Evolutionary conservation across 1,284 basidiomycete species (phyloP).

Genomic region (Irpex sp.): DNA sequence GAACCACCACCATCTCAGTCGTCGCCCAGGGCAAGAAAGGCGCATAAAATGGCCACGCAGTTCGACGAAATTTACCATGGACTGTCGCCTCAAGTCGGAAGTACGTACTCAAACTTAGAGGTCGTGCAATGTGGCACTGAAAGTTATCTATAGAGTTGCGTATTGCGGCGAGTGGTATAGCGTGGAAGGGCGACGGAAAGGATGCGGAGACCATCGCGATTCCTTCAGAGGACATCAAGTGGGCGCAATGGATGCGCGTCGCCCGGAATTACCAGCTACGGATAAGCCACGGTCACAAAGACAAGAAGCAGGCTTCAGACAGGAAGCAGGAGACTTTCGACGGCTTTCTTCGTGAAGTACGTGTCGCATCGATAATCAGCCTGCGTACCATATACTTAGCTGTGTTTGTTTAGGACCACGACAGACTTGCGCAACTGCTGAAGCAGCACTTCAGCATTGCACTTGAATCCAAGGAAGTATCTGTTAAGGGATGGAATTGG

Average conservation of each 20-base stretch:
- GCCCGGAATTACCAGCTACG: slow-evolving; percentile 90
- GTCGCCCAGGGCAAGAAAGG: slow-evolving; percentile 5
- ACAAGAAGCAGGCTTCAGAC: slow-evolving; percentile 41
- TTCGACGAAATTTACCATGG: slow-evolving; percentile 84
- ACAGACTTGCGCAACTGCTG: slow-evolving; percentile 68
- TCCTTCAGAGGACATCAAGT: slow-evolving; percentile 73
- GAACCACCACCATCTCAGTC: slow-evolving; percentile 14
- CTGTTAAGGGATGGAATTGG: slow-evolving; percentile 99
- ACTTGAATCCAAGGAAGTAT: slow-evolving; percentile 83
- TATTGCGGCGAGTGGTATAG: slow-evolving; percentile 83
- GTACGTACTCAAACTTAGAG: slow-evolving; percentile 42
- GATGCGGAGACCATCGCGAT: slow-evolving; percentile 60
- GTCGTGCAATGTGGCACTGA: slow-evolving; percentile 4
- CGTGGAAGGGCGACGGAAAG: slow-evolving; percentile 79
- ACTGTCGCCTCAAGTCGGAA: slow-evolving; percentile 69
- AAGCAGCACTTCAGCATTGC: slow-evolving; percentile 84
- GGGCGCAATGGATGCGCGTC: slow-evolving; percentile 87
- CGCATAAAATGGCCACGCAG: slow-evolving; percentile 56
- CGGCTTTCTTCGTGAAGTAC: slow-evolving; percentile 87
- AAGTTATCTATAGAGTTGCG: slow-evolving; percentile 64
- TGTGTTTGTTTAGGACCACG: slow-evolving; percentile 60
- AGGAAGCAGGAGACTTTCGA: slow-evolving; percentile 84
- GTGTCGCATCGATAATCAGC: slow-evolving; percentile 17
- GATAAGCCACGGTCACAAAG: slow-evolving; percentile 46
- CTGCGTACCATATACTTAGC: not conserved